Base-by-base conservation (phyloP, 768 basidiomycete species). In the Naganishia vaughanmartiniae region DNA sequence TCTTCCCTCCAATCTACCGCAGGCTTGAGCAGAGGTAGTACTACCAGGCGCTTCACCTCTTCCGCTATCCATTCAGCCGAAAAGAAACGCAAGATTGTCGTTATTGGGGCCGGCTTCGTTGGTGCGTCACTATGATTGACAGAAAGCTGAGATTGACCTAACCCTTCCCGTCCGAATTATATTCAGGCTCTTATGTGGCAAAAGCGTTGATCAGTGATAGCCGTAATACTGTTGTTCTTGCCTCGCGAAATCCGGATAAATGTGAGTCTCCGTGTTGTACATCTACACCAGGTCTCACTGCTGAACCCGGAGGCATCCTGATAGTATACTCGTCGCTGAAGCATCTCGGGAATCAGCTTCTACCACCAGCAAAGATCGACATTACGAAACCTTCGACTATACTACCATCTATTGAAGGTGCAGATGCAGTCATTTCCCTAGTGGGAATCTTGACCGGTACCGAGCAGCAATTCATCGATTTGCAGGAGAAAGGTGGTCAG, bases 381-480 rank as follows among this genome's bases (percentile, higher is more conserved):
- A 83, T 90, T 57, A 88, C 88, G 19, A 82, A 85, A 48, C 81
- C 83, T 17, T 75, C 79, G 30, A 55, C 67, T 17, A 80, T 89
- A 11, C 54, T 63, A 11, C 73, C 79, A 4, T 87, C 86, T 4
- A 85, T 91, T 70, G 76, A 84, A 68, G 85, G 82, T 70, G 88
- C 90, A 2, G 77, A 82, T 42, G 84, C 86, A 1, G 84, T 90
- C 1, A 82, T 90, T 0, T 90, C 89, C 21, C 84, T 91, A 39
- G 89, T 90, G 33, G 89, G 89, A 1, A 80, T 90, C 28, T 82
- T 92, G 75, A 83, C 85, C 60, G 89, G 89, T 3, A 83, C 85
- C 4, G 82, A 83, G 0, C 79, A 83, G 36, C 81, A 86, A 57
- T 90, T 90, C 74, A 84, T 89, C 63, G 81, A 81, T 12, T 83